Conservation (phyloP, 2,329 filamentous ascomycete genomes). For the Neocatenulostroma microsporum region DNA sequence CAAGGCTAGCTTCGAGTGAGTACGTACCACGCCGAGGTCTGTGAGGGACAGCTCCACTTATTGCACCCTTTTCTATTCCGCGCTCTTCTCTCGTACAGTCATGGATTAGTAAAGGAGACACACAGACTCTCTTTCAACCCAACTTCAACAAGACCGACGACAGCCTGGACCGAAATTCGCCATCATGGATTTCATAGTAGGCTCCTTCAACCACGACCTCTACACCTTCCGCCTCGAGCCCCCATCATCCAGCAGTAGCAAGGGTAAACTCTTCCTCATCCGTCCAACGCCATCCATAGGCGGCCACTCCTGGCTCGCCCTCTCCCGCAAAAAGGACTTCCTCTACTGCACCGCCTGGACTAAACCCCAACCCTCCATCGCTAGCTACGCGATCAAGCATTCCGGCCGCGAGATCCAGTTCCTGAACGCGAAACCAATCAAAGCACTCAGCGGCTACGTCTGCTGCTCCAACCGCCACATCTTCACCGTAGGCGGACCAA, state of each 20-base stretch:
- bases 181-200: constrained; percentile 31
- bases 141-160: too few relatives aligned
- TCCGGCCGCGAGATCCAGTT: constrained; percentile 20
- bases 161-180: too few relatives aligned
- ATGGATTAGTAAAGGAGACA: too few relatives aligned
- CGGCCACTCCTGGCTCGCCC: constrained; percentile 30
- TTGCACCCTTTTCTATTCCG: too few relatives aligned
- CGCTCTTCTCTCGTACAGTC: too few relatives aligned
- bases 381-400: constrained; percentile 22
- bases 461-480: constrained; percentile 24
- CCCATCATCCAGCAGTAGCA: constrained; percentile 8
- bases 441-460: constrained; percentile 27
- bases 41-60: too few relatives aligned
- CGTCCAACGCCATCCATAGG: constrained; percentile 25
- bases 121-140: background rate
- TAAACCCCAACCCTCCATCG: constrained; percentile 25
- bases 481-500: constrained; percentile 28
- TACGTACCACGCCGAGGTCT: too few relatives aligned
- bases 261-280: constrained; percentile 16
- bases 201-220: constrained; percentile 28
- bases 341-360: constrained; percentile 32
- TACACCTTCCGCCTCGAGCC: constrained; percentile 27
- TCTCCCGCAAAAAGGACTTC: constrained; percentile 22
- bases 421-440: constrained; percentile 27
- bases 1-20: too few relatives aligned